Conservation (phyloP, 2,329 filamentous ascomycete genomes). For the Emergomyces africanus region DNA sequence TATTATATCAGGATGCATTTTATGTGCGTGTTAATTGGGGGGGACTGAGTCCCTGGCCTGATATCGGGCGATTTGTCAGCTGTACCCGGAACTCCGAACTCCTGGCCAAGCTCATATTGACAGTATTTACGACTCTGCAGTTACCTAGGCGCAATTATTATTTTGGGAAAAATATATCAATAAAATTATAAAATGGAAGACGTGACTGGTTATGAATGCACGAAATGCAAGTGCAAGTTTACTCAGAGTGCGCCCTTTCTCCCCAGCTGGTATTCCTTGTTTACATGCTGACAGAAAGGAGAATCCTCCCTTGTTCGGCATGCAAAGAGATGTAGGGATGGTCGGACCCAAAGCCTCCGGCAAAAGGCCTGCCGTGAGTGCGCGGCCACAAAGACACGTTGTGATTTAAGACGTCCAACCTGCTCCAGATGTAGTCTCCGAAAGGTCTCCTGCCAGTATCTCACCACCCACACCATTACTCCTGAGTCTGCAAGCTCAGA, state of each 20-base stretch:
- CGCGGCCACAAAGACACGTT: constrained; percentile 2
- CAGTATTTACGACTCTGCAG: neutral
- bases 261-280: neutral
- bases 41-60: neutral
- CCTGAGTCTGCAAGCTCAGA: neutral
- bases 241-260: neutral
- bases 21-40: too few relatives aligned
- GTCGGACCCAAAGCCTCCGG: neutral
- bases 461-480: neutral
- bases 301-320: constrained; percentile 4
- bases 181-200: neutral
- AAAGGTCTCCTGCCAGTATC: neutral
- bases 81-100: neutral
- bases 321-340: neutral
- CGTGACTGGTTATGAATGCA: neutral
- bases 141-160: neutral
- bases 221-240: neutral
- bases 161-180: neutral
- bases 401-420: constrained; percentile 2
- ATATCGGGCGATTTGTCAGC: neutral
- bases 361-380: constrained; percentile 1
- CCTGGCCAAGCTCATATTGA: neutral
- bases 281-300: neutral
- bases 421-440: constrained; percentile 1
- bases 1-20: too few relatives aligned